Base-by-base conservation (phyloP, 345 rosid genomes). In the Angophora floribunda region DNA sequence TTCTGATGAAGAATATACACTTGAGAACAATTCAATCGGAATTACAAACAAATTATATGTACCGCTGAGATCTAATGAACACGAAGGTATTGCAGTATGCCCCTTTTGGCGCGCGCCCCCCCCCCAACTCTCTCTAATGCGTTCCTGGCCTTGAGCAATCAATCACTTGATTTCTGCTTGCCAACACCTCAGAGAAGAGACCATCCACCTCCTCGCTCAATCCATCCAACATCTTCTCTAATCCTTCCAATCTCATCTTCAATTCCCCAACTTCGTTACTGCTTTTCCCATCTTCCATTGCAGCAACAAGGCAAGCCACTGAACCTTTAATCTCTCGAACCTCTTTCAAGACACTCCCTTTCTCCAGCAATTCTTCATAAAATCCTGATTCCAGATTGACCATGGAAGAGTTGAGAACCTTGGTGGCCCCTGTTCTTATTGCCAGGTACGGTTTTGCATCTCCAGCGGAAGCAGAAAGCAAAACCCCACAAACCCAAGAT, bases 141-240 rank as follows among this genome's bases (percentile, higher is more conserved):
- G 91, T 87, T 80, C 51, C 55, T 85, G 28, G 55, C 63, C 94
- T 79, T 36, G 93, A 87, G 53, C 93, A 89, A 51, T 88, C 90
- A 53, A 95, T 91, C 89, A 95, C 67, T 80, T 92, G 89, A 86
- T 93, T 94, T 93, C 98, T 95, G 52, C 88, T 89, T 15, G 89
- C 91, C 88, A 95, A 87, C 13, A 93, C 87, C 19, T 92, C 87
- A 12, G 91, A 92, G 92, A 95, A 95, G 49, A 94, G 87, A 55
- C 52, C 61, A 91, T 95, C 92, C 89, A 94, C 94, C 36, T 90
- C 92, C 88, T 85, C 90, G 41, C 86, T 89, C 12, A 95, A 86
- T 26, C 89, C 91, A 50, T 93, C 94, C 78, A 93, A 57, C 87
- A 88, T 49, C 88, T 92, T 90, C 91, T 92, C 94, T 65, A 95